Evolutionary conservation across 371 early-diverging fungal species (phyloP).

Genomic region (Vittaforma corneae): DNA sequence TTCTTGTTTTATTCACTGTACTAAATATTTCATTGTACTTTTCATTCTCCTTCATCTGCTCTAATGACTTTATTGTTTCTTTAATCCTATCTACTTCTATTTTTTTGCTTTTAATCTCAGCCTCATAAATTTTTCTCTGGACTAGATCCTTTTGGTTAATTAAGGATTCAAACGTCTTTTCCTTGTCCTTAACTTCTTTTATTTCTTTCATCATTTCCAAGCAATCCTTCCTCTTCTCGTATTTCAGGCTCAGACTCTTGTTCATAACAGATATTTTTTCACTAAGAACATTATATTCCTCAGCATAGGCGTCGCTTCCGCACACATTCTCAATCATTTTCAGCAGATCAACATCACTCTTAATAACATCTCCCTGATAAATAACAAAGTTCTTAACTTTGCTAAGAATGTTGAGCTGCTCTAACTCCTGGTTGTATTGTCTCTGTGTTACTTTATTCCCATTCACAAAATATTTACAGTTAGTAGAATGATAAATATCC

Average conservation of each 20-base stretch:
- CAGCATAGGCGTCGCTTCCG: conserved; percentile 61
- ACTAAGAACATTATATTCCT: conserved; percentile 42
- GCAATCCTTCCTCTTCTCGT: conserved; percentile 26
- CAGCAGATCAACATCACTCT: conserved; percentile 80
- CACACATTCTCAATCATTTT: conserved; percentile 82
- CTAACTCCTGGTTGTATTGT: conserved; percentile 68
- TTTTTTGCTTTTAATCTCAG: conserved; percentile 15
- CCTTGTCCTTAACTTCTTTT: conserved; percentile 31
- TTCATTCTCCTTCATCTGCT: conserved; percentile 6
- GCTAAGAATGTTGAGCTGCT: conserved; percentile 74
- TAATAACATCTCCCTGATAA: conserved; percentile 94
- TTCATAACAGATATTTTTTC: conserved; percentile 3
- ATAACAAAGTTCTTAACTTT: conserved; percentile 91
- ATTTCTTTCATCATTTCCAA: conserved; percentile 40
- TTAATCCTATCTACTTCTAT: conserved; percentile 5
- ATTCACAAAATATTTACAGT: conserved; percentile 67
- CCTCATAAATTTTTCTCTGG: conserved; percentile 7
- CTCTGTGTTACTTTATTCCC: conserved; percentile 63
- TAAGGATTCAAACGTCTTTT: conserved; percentile 27
- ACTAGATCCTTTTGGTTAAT: conserved; percentile 35
- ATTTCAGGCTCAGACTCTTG: conserved; percentile 19
- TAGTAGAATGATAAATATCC: too few relatives aligned
- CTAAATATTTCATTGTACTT: background rate
- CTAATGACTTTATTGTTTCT: background rate
- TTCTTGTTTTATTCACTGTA: background rate